Evolutionary conservation across 164 flowering plant species (phyloP).

Genomic region (Stephania japonica): DNA sequence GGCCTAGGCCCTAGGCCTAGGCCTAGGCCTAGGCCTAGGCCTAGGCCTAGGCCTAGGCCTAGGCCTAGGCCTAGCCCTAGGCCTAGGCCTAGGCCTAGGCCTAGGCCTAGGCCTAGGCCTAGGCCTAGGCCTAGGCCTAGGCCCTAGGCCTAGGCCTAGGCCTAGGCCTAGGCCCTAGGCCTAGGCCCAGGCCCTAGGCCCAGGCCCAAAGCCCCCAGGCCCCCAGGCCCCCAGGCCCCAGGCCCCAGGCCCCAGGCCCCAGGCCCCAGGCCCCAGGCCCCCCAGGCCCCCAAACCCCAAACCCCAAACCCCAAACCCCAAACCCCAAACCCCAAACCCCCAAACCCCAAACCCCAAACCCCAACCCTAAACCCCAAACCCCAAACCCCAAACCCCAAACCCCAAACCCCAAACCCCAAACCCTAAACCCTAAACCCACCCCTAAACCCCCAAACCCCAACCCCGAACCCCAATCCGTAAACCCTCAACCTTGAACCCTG

Average conservation of each 20-base stretch:
- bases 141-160: slow-evolving; percentile 1
- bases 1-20: no score
- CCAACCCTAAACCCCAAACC: slow-evolving; percentile 16
- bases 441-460: slow-evolving; percentile 10
- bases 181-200: slow-evolving; percentile 8
- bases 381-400: slow-evolving; percentile 19
- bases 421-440: slow-evolving; percentile 10
- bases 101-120: no score
- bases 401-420: slow-evolving; percentile 19
- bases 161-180: slow-evolving; percentile 8
- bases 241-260: slow-evolving; percentile 16
- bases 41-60: no score
- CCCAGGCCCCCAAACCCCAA: slow-evolving; percentile 13
- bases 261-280: slow-evolving; percentile 9
- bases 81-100: no score
- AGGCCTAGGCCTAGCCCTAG: no score
- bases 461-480: slow-evolving; percentile 7
- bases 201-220: slow-evolving; percentile 11
- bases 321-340: slow-evolving; percentile 19
- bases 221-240: slow-evolving; percentile 12
- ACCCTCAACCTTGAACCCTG: slow-evolving; percentile 5
- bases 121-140: no score
- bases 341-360: slow-evolving; percentile 13
- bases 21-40: no score
- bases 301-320: slow-evolving; percentile 17